Evolutionary conservation across 495 filamentous ascomycete genomes (phyloP).

Genomic region (Gamarada debralockiae): DNA sequence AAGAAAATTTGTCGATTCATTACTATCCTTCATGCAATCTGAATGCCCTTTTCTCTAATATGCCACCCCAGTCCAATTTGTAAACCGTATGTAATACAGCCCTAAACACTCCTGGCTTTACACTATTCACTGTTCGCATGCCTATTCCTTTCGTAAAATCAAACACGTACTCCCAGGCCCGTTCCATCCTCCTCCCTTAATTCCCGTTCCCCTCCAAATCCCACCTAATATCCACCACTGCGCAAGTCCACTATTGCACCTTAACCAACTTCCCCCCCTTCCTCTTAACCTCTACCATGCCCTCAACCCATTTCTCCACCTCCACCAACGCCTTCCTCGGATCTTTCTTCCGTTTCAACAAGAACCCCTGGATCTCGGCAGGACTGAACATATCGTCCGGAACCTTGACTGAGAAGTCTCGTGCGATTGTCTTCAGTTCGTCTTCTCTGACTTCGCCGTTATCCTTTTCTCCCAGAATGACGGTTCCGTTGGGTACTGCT

Average conservation of each 20-base stretch:
- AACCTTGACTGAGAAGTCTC: conserved; percentile 41
- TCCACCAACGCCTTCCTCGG: conserved; percentile 54
- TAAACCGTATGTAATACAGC: too few species aligned
- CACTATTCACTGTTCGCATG: too few species aligned
- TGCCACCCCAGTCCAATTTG: too few species aligned
- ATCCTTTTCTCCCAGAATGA: background rate
- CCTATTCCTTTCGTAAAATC: too few species aligned
- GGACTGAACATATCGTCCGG: conserved; percentile 53
- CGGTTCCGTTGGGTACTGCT: background rate
- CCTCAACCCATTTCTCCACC: conserved; percentile 51
- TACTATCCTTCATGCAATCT: too few species aligned
- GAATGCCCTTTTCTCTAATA: too few species aligned
- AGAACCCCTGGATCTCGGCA: conserved; percentile 68
- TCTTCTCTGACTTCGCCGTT: conserved; percentile 1
- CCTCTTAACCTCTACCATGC: conserved; percentile 38
- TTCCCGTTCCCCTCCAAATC: too few species aligned
- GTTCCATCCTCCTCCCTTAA: too few species aligned
- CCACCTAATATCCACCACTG: too few species aligned
- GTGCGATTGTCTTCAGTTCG: conserved; percentile 38
- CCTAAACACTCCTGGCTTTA: too few species aligned
- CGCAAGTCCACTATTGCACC: background rate
- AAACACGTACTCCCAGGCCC: too few species aligned
- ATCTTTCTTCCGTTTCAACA: conserved; percentile 60
- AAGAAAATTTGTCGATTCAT: too few species aligned
- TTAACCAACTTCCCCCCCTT: conserved; percentile 22